Percentiles rank a stretch among this genome's conserved stretches.
These are phyloP conservation scores for Hansfordia pulvinata DNA, from an alignment of 2,329 filamentous ascomycete species.

Conservation along the genomic window DNA sequence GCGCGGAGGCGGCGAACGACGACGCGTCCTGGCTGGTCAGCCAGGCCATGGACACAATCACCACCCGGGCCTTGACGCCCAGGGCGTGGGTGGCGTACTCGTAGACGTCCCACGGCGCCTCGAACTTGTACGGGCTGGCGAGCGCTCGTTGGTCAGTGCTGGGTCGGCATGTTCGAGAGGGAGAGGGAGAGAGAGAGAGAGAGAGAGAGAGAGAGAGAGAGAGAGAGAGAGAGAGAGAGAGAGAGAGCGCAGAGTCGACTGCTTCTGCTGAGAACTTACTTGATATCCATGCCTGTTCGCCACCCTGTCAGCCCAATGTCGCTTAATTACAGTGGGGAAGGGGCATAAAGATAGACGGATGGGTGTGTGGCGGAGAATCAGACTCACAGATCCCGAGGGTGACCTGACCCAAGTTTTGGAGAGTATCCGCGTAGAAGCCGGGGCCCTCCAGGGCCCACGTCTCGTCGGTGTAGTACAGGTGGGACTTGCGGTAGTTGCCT, in stretches of 20 bases:
- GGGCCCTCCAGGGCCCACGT: slow-evolving; percentile 44
- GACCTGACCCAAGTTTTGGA: slow-evolving; percentile 34
- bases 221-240: no score
- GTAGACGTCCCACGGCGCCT: slow-evolving; percentile 32
- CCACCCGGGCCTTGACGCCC: slow-evolving; percentile 39
- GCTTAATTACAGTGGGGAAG: slow-evolving; percentile 4
- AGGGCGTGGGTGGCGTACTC: slow-evolving; percentile 45
- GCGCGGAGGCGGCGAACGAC: slow-evolving; percentile 29
- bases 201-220: no score
- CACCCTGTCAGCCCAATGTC: no score
- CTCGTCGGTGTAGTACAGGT: slow-evolving; percentile 46
- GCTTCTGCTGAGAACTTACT: no score
- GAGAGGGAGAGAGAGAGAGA: no score
- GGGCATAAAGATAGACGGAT: slow-evolving; percentile 4
- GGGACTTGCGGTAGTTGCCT: slow-evolving; percentile 46
- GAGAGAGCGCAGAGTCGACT: no score
- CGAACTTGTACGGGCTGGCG: slow-evolving; percentile 33
- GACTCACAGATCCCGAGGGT: slow-evolving; percentile 46
- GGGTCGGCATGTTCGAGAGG: no score
- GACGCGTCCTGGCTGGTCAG: slow-evolving; percentile 42
- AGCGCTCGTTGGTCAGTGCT: slow-evolving; percentile 8
- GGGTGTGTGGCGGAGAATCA: background rate
- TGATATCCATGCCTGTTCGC: slow-evolving; percentile 52
- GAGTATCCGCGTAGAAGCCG: slow-evolving; percentile 32
- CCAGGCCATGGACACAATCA: slow-evolving; percentile 70